A percentile compares a stretch with the other conserved stretches of the same genome.
Conservation (phyloP, 768 basidiomycete genomes). For the Trametes cingulata region DNA sequence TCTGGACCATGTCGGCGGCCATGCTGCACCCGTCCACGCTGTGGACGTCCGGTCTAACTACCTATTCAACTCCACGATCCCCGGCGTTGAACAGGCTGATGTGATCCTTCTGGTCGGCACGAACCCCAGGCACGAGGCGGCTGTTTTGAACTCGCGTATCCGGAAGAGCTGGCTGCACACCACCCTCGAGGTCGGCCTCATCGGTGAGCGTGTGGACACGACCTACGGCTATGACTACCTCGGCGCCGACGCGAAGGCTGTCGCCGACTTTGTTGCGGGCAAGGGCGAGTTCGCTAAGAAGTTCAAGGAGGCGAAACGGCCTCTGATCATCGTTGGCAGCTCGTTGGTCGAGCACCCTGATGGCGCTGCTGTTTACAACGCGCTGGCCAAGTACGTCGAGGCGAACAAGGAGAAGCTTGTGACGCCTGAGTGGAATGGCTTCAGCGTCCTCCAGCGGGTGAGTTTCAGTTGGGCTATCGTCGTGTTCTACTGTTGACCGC, state of each 20-base stretch:
- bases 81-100: slow-evolving; percentile 89
- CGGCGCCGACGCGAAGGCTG: slow-evolving; percentile 71
- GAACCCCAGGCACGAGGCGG: slow-evolving; percentile 95
- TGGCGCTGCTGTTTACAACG: slow-evolving; percentile 74
- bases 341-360: slow-evolving; percentile 84
- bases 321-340: slow-evolving; percentile 91
- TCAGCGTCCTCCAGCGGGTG: slow-evolving; percentile 90
- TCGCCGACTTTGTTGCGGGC: slow-evolving; percentile 76
- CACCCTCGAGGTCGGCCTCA: slow-evolving; percentile 80
- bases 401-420: slow-evolving; percentile 72
- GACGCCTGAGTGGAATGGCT: slow-evolving; percentile 94
- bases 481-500: not conserved
- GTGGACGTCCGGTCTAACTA: slow-evolving; percentile 95
- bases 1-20: slow-evolving; percentile 72
- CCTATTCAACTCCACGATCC: slow-evolving; percentile 92
- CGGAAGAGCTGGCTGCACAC: slow-evolving; percentile 93
- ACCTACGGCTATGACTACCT: slow-evolving; percentile 93
- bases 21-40: slow-evolving; percentile 69
- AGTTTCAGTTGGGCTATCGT: slow-evolving; percentile 31
- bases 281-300: slow-evolving; percentile 80
- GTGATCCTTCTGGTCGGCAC: slow-evolving; percentile 92
- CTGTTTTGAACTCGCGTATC: slow-evolving; percentile 95
- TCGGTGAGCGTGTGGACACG: slow-evolving; percentile 90
- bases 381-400: slow-evolving; percentile 78
- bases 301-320: slow-evolving; percentile 88